Evolutionary conservation across 352 stramenopile species (phyloP), one percentile per base, ranked within the genome.

Genomic region (Phytopythium litorale): DNA sequence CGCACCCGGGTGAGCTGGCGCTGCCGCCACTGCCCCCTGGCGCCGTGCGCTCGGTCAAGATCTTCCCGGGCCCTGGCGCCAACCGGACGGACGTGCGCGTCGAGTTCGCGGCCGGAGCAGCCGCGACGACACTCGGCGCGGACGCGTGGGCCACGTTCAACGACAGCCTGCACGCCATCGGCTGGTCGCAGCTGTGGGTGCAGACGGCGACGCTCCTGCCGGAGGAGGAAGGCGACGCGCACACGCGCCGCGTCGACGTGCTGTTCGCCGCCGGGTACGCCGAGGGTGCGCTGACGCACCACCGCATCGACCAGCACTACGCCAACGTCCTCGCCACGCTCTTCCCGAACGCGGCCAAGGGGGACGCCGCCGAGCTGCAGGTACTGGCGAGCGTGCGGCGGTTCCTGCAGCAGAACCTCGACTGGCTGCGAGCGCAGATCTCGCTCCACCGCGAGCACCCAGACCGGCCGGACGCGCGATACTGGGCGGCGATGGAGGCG

Each of bases 241-340:
- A 56, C 0, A n/a, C 58, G 52, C 59, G 73, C 49, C 67, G 73
- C 15, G 37, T 65, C 2, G 63, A 81, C 42, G 70, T 74, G 46
- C 75, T 85, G 64, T 87, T 73, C 40, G 81, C 81, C 12, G 81
- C 77, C 5, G 81, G 81, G 1, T 91, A 84, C 46, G 71, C 76
- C 0, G 79, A 91, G 58, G 81, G 75, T 1, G 62, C 75, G 32
- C 63, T 91, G 19, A 91, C 79, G 3, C 78, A 87, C 48, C 73
- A 73, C n/a, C 77, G 77, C 21, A 91, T 91, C 49, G 73, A 86
- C 62, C 56, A 88, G 56, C 81, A 91, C 61, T 88, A 79, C 53
- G 60, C 61, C 54, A 88, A 88, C 51, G 73, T 84, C 16, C 78
- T 75, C 38, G 25, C 66, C 13, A 76, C 75, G 57, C 80, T 87